Conservation (phyloP, 768 basidiomycete species). For the Suillus ampliporus region DNA sequence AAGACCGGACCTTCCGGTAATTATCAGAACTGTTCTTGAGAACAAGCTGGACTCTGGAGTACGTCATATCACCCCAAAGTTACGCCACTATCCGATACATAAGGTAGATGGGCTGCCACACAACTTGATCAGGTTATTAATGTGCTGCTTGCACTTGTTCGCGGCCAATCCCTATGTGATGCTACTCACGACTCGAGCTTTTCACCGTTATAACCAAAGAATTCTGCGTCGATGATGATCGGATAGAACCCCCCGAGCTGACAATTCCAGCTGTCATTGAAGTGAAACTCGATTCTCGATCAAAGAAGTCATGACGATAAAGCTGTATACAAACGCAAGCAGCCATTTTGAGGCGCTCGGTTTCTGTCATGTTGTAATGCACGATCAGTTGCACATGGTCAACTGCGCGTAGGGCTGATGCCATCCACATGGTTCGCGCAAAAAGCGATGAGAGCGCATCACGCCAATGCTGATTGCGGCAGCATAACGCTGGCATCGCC, state of each 20-base stretch:
- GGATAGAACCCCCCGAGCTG: neutral
- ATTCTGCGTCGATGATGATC: neutral
- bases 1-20: constrained; percentile 1
- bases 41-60: neutral
- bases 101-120: neutral
- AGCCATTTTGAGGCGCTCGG: neutral
- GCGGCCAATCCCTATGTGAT: neutral
- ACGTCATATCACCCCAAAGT: neutral
- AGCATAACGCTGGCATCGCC: neutral
- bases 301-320: neutral
- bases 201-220: neutral
- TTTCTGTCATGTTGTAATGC: neutral
- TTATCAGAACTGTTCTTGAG: constrained; percentile 8
- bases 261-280: neutral
- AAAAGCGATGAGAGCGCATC: constrained; percentile 7
- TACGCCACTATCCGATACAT: neutral
- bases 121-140: constrained; percentile 4
- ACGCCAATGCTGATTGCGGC: neutral
- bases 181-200: neutral
- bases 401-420: neutral
- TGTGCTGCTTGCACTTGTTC: neutral
- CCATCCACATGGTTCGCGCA: neutral
- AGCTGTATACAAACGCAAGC: neutral
- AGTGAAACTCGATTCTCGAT: neutral
- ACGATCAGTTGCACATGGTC: neutral